Percentiles rank a stretch among this genome's conserved stretches.
These are phyloP conservation scores for Metschnikowia noctiluminum DNA, from an alignment of 805 yeast genomes.

Conservation along the genomic window DNA sequence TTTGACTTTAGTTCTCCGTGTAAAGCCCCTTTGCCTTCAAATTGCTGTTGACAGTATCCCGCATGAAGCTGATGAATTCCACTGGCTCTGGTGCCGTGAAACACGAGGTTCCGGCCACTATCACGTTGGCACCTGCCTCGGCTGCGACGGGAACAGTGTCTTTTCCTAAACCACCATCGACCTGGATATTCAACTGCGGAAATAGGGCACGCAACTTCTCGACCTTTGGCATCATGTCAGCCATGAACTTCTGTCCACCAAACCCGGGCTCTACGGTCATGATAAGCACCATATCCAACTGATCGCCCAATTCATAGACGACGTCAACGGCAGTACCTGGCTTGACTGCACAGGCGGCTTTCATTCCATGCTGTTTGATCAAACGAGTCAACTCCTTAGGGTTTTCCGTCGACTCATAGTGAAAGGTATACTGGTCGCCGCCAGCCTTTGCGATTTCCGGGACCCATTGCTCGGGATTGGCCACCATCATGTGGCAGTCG, in stretches of 20 bases:
- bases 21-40: slow-evolving; percentile 45
- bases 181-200: slow-evolving; percentile 86
- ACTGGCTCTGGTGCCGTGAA: slow-evolving; percentile 80
- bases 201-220: slow-evolving; percentile 64
- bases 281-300: slow-evolving; percentile 89
- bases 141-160: slow-evolving; percentile 86
- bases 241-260: slow-evolving; percentile 97
- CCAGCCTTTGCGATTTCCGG: slow-evolving; percentile 89
- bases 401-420: slow-evolving; percentile 84
- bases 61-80: slow-evolving; percentile 67
- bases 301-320: slow-evolving; percentile 67
- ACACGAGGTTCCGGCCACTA: slow-evolving; percentile 95
- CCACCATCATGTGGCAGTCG: slow-evolving; percentile 99
- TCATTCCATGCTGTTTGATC: slow-evolving; percentile 79
- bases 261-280: slow-evolving; percentile 99
- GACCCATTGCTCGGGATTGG: slow-evolving; percentile 91
- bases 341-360: slow-evolving; percentile 90
- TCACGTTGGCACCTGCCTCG: slow-evolving; percentile 96
- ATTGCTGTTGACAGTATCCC: slow-evolving; percentile 54
- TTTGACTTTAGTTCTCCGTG: not conserved
- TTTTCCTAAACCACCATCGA: slow-evolving; percentile 92
- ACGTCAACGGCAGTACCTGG: slow-evolving; percentile 90
- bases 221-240: slow-evolving; percentile 95
- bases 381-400: slow-evolving; percentile 70
- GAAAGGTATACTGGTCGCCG: slow-evolving; percentile 95